These are phyloP conservation scores for Vaccinium myrtillus DNA, from an alignment of 148 eudicot species.

Conservation along the genomic window DNA sequence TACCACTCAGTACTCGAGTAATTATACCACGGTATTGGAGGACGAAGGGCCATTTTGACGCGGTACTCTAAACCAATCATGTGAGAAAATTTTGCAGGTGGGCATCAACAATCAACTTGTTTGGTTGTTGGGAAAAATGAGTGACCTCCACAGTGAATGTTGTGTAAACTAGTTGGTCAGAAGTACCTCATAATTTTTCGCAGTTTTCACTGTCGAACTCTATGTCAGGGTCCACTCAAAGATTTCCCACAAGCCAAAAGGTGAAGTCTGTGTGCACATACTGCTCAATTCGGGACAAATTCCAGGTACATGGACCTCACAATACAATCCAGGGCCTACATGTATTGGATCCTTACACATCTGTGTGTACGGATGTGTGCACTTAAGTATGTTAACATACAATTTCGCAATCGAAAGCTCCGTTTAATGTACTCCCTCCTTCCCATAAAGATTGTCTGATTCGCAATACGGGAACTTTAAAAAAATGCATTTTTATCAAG, in stretches of 20 bases:
- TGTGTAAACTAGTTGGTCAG: neutral
- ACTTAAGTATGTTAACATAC: neutral
- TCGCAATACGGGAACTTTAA: too few relatives aligned
- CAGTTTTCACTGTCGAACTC: neutral
- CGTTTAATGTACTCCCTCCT: too few relatives aligned
- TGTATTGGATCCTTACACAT: neutral
- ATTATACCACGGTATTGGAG: neutral
- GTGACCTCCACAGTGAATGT: neutral
- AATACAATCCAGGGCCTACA: neutral
- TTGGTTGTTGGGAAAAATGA: neutral
- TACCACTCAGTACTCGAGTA: neutral
- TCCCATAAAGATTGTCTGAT: too few relatives aligned
- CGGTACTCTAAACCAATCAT: neutral
- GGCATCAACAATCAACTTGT: neutral
- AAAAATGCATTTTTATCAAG: too few relatives aligned
- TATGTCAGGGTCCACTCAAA: neutral
- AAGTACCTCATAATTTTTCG: neutral
- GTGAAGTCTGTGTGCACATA: neutral
- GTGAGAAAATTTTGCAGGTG: neutral
- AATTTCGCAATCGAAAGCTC: neutral
- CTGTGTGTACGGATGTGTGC: neutral
- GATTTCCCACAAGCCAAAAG: neutral
- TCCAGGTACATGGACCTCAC: neutral
- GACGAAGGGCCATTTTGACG: neutral
- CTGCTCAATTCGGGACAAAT: neutral